Base-by-base conservation (phyloP, 1,139 yeast genomes). In the Chernovozyma sophiae-reginae region DNA sequence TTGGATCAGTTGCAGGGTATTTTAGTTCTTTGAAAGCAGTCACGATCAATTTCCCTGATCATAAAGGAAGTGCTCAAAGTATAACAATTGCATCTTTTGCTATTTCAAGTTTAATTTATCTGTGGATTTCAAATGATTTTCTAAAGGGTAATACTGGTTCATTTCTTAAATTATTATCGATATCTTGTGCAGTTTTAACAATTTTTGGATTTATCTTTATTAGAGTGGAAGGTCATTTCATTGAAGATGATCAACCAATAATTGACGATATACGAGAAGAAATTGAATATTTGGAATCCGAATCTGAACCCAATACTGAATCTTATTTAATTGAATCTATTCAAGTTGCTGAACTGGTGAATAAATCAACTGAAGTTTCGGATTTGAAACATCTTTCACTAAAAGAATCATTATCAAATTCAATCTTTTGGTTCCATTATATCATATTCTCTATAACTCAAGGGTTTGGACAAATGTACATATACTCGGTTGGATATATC, bases 391-490 rank as follows among this genome's bases (percentile, higher is more conserved):
- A 43, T 30, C 34, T 47, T 35, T 29, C 43, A 17, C 40, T 59
- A 25, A 44, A 39, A 16, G 43, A 44, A 13, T 53, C 62, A 1
- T 41, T 59, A 6, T 18, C 38, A 4, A 59, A 55, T 43, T 60
- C 64, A 1, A 42, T 56, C 1, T 79, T 78, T 42, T 49, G 78
- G 49, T 58, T 67, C 25, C 79, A 74, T 47, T 78, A 70, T 46
- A 33, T 72, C 8, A 65, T 81, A 15, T 63, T 84, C 43, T 84
- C 89, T 1, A 58, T 77, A 3, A 60, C 82, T 32, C 83, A 85
- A 47, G 86, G 89, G 2, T 68, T 80, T 42, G 94, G 94, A 8
- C 92, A 85, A 54, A 78, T 83, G 72, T 85, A 82, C 53, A 84
- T 85, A 23, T 82, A 76, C 50, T 76, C 86, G 4, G 78, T 85